Evolutionary conservation across 805 yeast genomes (phyloP).

Genomic region (Candida odintsovae): DNA sequence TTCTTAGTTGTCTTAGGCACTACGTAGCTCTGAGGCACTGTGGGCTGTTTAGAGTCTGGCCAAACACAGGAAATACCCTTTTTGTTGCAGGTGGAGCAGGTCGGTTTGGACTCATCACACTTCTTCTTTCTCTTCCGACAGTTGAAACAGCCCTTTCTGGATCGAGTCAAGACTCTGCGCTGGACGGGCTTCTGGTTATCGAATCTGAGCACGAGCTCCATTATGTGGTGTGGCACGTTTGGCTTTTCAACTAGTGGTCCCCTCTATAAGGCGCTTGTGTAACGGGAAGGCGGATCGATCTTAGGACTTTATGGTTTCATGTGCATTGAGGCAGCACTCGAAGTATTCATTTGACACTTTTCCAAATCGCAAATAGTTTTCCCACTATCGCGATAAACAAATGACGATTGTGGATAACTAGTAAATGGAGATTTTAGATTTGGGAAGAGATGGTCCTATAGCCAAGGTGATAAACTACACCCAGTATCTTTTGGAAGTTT

Average conservation of each 20-base stretch:
- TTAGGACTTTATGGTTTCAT: too few species aligned
- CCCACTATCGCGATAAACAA: too few species aligned
- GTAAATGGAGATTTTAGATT: too few species aligned
- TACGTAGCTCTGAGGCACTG: neutral
- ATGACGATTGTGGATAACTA: too few species aligned
- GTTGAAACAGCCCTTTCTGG: constrained; percentile 18
- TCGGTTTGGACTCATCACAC: constrained; percentile 48
- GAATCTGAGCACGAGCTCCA: constrained; percentile 6
- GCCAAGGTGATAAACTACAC: too few species aligned
- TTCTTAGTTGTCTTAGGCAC: neutral
- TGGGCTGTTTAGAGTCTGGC: constrained; percentile 11
- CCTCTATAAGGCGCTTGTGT: neutral
- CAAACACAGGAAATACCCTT: constrained; percentile 27
- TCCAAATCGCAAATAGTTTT: too few species aligned
- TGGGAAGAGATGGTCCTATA: too few species aligned
- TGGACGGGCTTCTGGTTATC: neutral
- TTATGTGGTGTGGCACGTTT: neutral
- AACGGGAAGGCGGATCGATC: neutral
- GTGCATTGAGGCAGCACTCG: too few species aligned
- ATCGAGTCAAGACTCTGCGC: constrained; percentile 6
- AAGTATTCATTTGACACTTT: too few species aligned
- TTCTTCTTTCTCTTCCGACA: constrained; percentile 55
- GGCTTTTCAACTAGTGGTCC: neutral
- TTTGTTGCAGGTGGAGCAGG: constrained; percentile 34
- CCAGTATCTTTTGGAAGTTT: too few species aligned